These are phyloP conservation scores for Leccinum insolens DNA, from an alignment of 1,284 basidiomycete species.

Conservation along the genomic window DNA sequence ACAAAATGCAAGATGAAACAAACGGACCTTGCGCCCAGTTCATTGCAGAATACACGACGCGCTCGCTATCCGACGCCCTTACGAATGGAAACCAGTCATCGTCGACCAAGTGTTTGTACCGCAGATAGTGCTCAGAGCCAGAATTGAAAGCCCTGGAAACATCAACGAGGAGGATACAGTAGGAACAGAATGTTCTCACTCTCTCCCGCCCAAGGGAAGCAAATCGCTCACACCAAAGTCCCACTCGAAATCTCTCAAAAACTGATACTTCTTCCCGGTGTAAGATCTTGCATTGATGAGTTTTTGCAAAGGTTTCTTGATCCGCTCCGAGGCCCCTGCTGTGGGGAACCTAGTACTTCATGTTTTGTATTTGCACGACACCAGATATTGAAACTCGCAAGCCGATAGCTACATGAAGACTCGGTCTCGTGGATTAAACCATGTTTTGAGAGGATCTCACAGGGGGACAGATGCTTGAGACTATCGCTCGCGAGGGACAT, in stretches of 20 bases:
- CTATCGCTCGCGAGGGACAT: too few relatives aligned
- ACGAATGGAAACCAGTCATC: constrained; percentile 60
- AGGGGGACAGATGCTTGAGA: too few relatives aligned
- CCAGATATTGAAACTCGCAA: too few relatives aligned
- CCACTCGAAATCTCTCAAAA: constrained; percentile 65
- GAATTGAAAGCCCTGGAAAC: constrained; percentile 50
- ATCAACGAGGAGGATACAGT: not conserved
- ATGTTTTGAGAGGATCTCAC: too few relatives aligned
- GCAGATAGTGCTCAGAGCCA: constrained; percentile 49
- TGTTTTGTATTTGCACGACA: too few relatives aligned
- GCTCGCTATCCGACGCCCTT: constrained; percentile 58
- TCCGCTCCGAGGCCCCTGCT: constrained; percentile 43
- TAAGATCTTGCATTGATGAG: constrained; percentile 49
- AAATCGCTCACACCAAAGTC: constrained; percentile 63
- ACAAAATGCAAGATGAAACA: not conserved
- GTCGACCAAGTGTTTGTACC: constrained; percentile 55
- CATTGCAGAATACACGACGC: constrained; percentile 68
- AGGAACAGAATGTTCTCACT: constrained; percentile 50
- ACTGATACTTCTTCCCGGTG: constrained; percentile 54
- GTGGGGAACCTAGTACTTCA: constrained; percentile 76
- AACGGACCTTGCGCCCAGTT: constrained; percentile 71
- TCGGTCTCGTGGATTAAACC: too few relatives aligned
- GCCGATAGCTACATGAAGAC: too few relatives aligned
- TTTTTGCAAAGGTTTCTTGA: constrained; percentile 56
- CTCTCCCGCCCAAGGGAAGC: constrained; percentile 67